These are phyloP conservation scores for Irpex sp. DNA, from an alignment of 1,284 basidiomycete genomes.

Conservation along the genomic window DNA sequence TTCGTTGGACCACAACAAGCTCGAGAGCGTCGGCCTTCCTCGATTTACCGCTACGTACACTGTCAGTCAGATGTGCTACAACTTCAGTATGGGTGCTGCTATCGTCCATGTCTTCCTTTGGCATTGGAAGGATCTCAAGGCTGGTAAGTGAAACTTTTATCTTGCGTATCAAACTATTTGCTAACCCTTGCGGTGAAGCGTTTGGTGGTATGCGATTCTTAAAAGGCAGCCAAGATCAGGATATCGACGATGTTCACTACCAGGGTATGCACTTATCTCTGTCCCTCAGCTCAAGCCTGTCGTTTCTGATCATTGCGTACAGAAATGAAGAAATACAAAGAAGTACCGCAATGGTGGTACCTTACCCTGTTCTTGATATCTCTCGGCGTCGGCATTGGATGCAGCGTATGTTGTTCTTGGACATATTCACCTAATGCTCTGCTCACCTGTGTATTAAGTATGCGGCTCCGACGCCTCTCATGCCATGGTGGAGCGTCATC, in stretches of 20 bases:
- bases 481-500: conserved; percentile 63
- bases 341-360: conserved; percentile 67
- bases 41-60: conserved; percentile 61
- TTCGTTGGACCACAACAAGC: conserved; percentile 46
- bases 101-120: conserved; percentile 58
- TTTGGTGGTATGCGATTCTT: conserved; percentile 53
- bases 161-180: not conserved
- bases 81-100: conserved; percentile 56
- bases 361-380: conserved; percentile 52
- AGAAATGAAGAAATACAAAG: conserved; percentile 61
- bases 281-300: not conserved
- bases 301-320: conserved; percentile 12
- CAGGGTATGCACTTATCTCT: conserved; percentile 33
- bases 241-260: conserved; percentile 59
- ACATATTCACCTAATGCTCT: not conserved
- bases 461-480: conserved; percentile 50
- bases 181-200: conserved; percentile 31
- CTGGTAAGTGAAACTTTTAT: conserved; percentile 22
- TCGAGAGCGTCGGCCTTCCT: conserved; percentile 49
- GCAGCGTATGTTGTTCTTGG: conserved; percentile 39
- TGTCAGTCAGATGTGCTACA: conserved; percentile 58
- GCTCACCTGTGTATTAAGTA: conserved; percentile 36
- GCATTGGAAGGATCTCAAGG: conserved; percentile 56
- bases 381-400: conserved; percentile 61
- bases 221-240: conserved; percentile 34